phyloP scores from a whole-genome alignment of 129 eudicot genomes.

The Silybum marianum region DNA sequence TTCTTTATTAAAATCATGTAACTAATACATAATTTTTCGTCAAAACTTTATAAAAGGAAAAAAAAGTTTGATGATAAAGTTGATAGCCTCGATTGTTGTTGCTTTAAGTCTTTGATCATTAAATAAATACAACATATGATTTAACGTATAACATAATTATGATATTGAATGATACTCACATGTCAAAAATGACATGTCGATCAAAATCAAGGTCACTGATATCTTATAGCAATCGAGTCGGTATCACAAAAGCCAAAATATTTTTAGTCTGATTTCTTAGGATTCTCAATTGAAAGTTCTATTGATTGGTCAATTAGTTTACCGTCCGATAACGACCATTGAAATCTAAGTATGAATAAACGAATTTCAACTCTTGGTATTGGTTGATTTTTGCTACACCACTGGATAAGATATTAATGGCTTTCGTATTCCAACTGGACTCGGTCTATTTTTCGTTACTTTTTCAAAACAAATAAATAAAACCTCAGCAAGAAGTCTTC shows the following conservation, averaged over 20 bases:
- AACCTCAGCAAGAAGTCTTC: neutral
- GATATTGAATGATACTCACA: neutral
- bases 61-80: neutral
- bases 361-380: constrained; percentile 4
- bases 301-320: constrained; percentile 19
- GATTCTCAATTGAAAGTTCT: constrained; percentile 15
- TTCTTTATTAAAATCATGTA: too few species aligned
- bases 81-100: neutral
- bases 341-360: neutral
- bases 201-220: neutral
- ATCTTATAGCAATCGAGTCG: neutral
- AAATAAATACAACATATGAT: neutral
- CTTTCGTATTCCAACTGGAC: neutral
- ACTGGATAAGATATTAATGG: constrained; percentile 19
- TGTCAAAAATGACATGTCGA: neutral
- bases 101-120: neutral
- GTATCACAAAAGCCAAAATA: neutral
- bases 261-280: constrained; percentile 1
- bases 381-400: neutral
- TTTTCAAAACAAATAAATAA: neutral
- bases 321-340: constrained; percentile 9
- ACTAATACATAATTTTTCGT: too few species aligned
- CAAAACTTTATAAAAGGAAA: too few species aligned
- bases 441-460: neutral
- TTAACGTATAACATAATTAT: neutral